Percentiles rank a stretch among this genome's conserved stretches.
Conservation (phyloP, 441 rosid genomes). For the Syzygium syzygioides region DNA sequence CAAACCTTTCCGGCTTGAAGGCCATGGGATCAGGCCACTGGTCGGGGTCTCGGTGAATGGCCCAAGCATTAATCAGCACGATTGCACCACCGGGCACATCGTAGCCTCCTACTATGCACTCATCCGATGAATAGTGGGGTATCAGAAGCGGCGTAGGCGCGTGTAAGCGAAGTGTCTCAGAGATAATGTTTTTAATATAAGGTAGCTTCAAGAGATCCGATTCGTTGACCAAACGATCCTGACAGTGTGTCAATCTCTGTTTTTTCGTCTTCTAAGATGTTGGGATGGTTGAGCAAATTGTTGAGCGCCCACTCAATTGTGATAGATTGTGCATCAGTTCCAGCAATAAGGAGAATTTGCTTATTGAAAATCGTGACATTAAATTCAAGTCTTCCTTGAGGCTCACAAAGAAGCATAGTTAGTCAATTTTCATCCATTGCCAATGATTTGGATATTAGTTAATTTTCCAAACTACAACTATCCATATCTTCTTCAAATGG, state of each 20-base stretch:
- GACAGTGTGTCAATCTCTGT: neutral
- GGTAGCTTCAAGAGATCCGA: neutral
- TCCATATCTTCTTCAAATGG: neutral
- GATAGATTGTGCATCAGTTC: neutral
- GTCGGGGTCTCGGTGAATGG: neutral
- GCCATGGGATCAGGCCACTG: neutral
- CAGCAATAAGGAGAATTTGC: neutral
- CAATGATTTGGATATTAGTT: accelerated
- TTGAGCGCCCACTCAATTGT: neutral
- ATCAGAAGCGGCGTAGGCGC: neutral
- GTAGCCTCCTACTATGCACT: neutral
- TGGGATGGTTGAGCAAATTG: neutral
- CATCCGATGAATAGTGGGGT: neutral
- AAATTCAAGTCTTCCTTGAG: neutral
- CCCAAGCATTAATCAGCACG: neutral
- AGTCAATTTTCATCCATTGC: neutral
- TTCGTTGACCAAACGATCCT: neutral
- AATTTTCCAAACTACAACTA: neutral
- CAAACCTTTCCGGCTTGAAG: neutral
- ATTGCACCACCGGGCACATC: neutral
- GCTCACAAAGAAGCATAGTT: neutral
- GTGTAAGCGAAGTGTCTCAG: neutral
- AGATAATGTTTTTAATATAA: neutral
- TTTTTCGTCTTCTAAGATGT: neutral
- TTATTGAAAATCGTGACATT: neutral